These are phyloP conservation scores for Ophiocordyceps camponoti-saundersi DNA, from an alignment of 2,329 filamentous ascomycete genomes.

Conservation along the genomic window DNA sequence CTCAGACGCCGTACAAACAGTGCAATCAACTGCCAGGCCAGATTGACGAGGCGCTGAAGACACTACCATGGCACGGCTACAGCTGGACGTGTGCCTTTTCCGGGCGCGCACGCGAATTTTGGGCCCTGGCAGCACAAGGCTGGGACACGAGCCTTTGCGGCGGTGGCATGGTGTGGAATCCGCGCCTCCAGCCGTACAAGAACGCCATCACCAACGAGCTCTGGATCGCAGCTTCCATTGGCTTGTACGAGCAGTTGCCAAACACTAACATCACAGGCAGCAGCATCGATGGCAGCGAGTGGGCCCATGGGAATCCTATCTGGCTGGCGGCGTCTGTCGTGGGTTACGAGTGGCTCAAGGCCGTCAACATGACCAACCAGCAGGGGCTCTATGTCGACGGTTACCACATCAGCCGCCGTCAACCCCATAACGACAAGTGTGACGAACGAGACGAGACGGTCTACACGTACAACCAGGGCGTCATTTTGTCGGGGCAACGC, in stretches of 20 bases:
- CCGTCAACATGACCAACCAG: slow-evolving; percentile 64
- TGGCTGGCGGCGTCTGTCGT: slow-evolving; percentile 60
- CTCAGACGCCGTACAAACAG: slow-evolving; percentile 4
- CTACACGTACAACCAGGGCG: slow-evolving; percentile 92
- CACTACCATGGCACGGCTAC: slow-evolving; percentile 54
- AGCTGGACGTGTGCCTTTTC: slow-evolving; percentile 64
- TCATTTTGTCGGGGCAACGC: slow-evolving; percentile 65
- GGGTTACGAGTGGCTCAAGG: slow-evolving; percentile 65
- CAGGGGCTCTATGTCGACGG: slow-evolving; percentile 71
- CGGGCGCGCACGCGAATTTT: slow-evolving; percentile 71
- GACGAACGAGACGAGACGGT: slow-evolving; percentile 76
- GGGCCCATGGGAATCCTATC: slow-evolving; percentile 31
- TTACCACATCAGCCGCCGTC: slow-evolving; percentile 57
- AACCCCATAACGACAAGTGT: slow-evolving; percentile 53
- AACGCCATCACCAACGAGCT: slow-evolving; percentile 94
- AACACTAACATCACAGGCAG: slow-evolving; percentile 61
- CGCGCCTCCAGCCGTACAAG: slow-evolving; percentile 67
- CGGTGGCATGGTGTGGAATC: slow-evolving; percentile 88
- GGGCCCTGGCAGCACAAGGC: slow-evolving; percentile 59
- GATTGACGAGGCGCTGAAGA: slow-evolving; percentile 6
- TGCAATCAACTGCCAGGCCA: slow-evolving; percentile 2
- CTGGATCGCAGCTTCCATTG: slow-evolving; percentile 67
- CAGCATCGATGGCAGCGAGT: slow-evolving; percentile 24
- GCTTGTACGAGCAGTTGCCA: slow-evolving; percentile 82
- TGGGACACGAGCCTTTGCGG: slow-evolving; percentile 72